Percentiles rank a stretch among this genome's conserved stretches.
Evolutionary conservation across 192 early-diverging fungal species (phyloP).

Genomic region (Allomyces macrogynus): DNA sequence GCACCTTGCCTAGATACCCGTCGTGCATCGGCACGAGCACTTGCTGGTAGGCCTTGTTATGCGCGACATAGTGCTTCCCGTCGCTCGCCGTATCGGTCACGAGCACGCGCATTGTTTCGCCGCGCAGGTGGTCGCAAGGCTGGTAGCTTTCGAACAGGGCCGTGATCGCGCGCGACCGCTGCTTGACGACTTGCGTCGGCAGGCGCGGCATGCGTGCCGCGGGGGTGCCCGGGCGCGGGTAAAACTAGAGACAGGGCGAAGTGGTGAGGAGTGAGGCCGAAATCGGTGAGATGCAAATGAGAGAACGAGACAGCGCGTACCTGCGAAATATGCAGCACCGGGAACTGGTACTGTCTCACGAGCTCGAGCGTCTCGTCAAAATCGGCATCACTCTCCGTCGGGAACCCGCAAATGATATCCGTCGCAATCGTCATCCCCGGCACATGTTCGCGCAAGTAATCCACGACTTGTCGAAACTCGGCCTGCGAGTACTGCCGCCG

Average conservation of each 20-base stretch:
- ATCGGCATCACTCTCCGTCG: slow-evolving; percentile 27
- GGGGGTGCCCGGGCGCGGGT: slow-evolving; percentile 36
- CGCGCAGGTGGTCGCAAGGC: slow-evolving; percentile 12
- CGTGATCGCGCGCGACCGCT: slow-evolving; percentile 19
- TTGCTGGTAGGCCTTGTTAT: slow-evolving; percentile 28
- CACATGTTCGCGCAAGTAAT: slow-evolving; percentile 12
- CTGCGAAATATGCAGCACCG: slow-evolving; percentile 32
- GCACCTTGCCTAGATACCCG: neutral
- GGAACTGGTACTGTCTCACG: slow-evolving; percentile 18
- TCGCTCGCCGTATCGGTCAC: slow-evolving; percentile 26
- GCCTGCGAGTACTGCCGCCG: slow-evolving; percentile 20
- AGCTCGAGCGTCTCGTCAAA: slow-evolving; percentile 26
- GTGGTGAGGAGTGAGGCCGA: too few species aligned
- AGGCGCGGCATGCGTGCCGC: slow-evolving; percentile 24
- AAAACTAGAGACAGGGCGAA: slow-evolving; percentile 17
- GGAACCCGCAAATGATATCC: slow-evolving; percentile 37
- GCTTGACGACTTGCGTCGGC: slow-evolving; percentile 22
- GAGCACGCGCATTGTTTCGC: slow-evolving; percentile 9
- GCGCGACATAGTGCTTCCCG: slow-evolving; percentile 24
- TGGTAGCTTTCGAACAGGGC: slow-evolving; percentile 20
- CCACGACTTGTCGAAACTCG: slow-evolving; percentile 22
- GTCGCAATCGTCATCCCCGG: slow-evolving; percentile 25
- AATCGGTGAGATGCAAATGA: neutral
- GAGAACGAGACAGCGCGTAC: neutral
- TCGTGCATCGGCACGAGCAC: slow-evolving; percentile 16